Base-by-base conservation (phyloP, 2,329 filamentous ascomycete species). In the Fusarium oligoseptatum region DNA sequence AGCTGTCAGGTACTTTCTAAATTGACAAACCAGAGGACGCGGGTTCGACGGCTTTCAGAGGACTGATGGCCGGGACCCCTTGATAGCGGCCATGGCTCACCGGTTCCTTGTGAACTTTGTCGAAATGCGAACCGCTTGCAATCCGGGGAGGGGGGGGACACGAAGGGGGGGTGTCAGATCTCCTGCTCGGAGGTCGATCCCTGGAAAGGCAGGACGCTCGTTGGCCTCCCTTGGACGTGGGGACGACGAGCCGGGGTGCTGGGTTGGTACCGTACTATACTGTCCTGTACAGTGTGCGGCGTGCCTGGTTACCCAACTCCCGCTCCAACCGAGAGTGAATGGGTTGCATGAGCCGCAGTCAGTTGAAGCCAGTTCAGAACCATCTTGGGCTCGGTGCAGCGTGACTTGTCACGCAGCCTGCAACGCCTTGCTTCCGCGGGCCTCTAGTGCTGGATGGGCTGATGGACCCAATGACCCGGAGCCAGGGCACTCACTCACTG, bases 401-500 rank as follows among this genome's bases (percentile, higher is more conserved):
- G 52, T 73, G 73, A 75, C 71, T 63, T 58, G 76, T 75, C 76
- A 67, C 64, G 60, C 60, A 64, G 60, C 74, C 48, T 79, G 71
- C 75, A 79, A 66, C 68, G 45, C 61, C 60, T 57, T 77, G 73
- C 76, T 77, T 79, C 74, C 77, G 76, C 77, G 77, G 64, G 62
- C 60, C 69, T 58, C 64, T 69, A 56, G 69, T 68, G 66, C 34
- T 37, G 32, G 52, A 60, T 60, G 52, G 43, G 27, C 72, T 73
- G 66, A 68, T 70, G 72, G 72, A 70, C 69, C 72, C 69, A 67
- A 73, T 64, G 61, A 37, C 62, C 50, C 48, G 69, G 48, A 12
- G 57, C 36, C 56, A 66, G 56, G 56, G 57, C 45, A 55, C 45
- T 20, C 32, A 34, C 32, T 61, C 32, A 34, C 32, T 61, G 68